phyloP scores from a whole-genome alignment of 2,329 filamentous ascomycete genomes.

The Niveomyces coronatus region DNA sequence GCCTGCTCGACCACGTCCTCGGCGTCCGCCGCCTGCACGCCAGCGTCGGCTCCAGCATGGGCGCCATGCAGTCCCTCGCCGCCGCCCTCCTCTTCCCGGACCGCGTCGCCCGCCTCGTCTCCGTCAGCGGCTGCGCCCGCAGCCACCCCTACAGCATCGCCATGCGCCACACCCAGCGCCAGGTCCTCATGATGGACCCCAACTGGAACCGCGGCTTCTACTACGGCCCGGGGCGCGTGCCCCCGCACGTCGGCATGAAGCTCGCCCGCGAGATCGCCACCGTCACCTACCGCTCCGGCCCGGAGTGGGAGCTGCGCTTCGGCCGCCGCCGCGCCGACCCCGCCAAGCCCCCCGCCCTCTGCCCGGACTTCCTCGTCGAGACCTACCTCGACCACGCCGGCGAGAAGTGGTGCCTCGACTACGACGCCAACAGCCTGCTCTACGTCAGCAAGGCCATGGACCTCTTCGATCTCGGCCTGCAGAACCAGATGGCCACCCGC shows the following conservation, averaged over 20 bases:
- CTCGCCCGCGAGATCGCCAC: constrained; percentile 94
- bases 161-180: constrained; percentile 94
- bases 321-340: constrained; percentile 78
- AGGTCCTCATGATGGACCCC: constrained; percentile 98
- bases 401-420: constrained; percentile 95
- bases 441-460: constrained; percentile 99
- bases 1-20: constrained; percentile 70
- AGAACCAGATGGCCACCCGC: constrained; percentile 54
- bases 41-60: constrained; percentile 94
- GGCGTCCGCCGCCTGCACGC: constrained; percentile 74
- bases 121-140: constrained; percentile 85
- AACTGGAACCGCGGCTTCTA: constrained; percentile 96
- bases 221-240: constrained; percentile 73
- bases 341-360: constrained; percentile 80
- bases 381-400: constrained; percentile 97
- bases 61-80: constrained; percentile 92
- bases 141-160: constrained; percentile 97
- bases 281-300: constrained; percentile 90
- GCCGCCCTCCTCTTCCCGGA: constrained; percentile 76
- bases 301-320: constrained; percentile 96
- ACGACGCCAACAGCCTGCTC: constrained; percentile 88
- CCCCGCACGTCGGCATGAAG: constrained; percentile 95
- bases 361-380: constrained; percentile 94
- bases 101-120: constrained; percentile 71
- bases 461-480: constrained; percentile 77